Conservation (phyloP, 2,329 filamentous ascomycete genomes). For the Diplodia mutila region DNA sequence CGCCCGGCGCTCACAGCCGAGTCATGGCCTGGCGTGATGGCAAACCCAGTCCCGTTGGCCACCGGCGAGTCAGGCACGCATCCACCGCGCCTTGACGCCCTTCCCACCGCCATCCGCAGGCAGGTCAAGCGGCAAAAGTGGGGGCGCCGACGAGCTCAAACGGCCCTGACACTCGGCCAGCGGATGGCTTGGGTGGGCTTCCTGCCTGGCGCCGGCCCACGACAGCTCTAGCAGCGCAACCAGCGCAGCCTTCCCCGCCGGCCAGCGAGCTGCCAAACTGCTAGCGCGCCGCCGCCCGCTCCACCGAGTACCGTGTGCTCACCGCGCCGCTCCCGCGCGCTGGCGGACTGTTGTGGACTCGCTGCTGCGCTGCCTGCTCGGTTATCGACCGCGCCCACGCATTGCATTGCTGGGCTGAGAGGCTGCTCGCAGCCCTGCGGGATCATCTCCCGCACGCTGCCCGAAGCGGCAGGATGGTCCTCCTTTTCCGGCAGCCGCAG, state of each 20-base stretch:
- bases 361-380: not conserved
- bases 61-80: constrained; percentile 22
- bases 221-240: not conserved
- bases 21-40: constrained; percentile 23
- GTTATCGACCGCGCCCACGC: constrained; percentile 3
- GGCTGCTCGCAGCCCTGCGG: not conserved
- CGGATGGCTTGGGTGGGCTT: constrained; percentile 5
- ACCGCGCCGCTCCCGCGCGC: constrained; percentile 5
- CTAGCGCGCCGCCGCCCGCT: constrained; percentile 12
- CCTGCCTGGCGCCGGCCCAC: constrained; percentile 4
- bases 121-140: constrained; percentile 27
- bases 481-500: constrained; percentile 14
- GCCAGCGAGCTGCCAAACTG: constrained; percentile 7
- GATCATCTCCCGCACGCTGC: constrained; percentile 15
- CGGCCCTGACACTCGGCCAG: constrained; percentile 22
- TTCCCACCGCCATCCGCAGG: constrained; percentile 26
- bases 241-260: constrained; percentile 18
- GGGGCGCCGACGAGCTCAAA: constrained; percentile 16
- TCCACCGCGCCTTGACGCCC: constrained; percentile 20
- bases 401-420: not conserved
- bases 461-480: constrained; percentile 2
- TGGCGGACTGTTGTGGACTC: not conserved
- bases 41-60: constrained; percentile 8
- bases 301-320: constrained; percentile 9
- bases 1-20: constrained; percentile 6